Evolutionary conservation across 805 yeast genomes (phyloP), one percentile per base, ranked within the genome.

Genomic region (Debaryomyces maramus): DNA sequence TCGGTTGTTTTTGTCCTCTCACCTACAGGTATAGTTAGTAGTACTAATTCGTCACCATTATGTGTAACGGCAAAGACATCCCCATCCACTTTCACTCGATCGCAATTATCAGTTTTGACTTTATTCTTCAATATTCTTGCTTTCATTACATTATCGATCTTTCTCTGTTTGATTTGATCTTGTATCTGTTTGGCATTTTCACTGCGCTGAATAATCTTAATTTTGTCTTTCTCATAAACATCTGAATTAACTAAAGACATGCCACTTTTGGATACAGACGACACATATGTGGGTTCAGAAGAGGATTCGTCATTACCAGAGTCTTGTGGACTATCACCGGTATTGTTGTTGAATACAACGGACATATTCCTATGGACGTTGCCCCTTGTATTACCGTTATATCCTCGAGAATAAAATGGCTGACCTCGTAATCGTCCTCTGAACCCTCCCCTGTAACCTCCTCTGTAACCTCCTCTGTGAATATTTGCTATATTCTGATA

Each of bases 11-110:
- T 42, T 3, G 58, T 43, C 13, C 43, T 45, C 14, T 44, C 35
- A 14, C 46, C 46, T 13, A 34, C 39, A 6, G 58, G 53, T 5
- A 56, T 48, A 11, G 55, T 46, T 9, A 77, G 50, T 0, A 75
- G 68, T 0, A 70, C 64, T 22, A 80, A 55, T 36, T 59, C 60
- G 3, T 62, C 58, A 1, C 77, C 79, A 21, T 59, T 55, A 13
- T 60, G 52, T 1, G 67, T 51, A 3, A 72, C 61, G 0, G 80
- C 78, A 55, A 65, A 79, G 22, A 58, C 54, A n/a, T 62, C 62
- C 3, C 70, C 72, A 22, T 67, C 64, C 8, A 78, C 60, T 10
- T 50, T 36, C 7, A 70, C 48, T 28, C 81, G 61, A 48, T 80
- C 83, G 39, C 72, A 68, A 41, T 58, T 54, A 36, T 70, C 77